Conservation (phyloP, 148 eudicot species). For the Diospyros kaki region DNA sequence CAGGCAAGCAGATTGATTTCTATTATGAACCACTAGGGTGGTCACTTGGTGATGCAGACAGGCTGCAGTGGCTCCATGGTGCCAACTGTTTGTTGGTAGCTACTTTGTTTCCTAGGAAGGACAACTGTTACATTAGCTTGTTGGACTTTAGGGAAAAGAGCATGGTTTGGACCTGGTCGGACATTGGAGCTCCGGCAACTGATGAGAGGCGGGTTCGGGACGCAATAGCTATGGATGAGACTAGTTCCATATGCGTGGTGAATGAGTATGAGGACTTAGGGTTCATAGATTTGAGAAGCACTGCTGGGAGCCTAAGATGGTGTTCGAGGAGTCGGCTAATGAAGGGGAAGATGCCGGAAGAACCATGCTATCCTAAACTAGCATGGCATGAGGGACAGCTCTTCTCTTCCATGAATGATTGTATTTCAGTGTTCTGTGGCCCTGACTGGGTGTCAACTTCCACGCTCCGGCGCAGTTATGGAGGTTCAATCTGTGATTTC, state of each 20-base stretch:
- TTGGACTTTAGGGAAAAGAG: constrained; percentile 65
- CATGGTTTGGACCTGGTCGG: constrained; percentile 91
- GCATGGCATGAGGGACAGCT: constrained; percentile 69
- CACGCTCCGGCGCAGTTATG: constrained; percentile 51
- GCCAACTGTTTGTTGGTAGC: constrained; percentile 69
- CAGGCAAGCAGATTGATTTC: constrained; percentile 76
- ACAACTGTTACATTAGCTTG: constrained; percentile 78
- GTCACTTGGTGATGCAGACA: constrained; percentile 89
- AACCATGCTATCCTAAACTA: constrained; percentile 83
- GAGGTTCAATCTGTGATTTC: constrained; percentile 89
- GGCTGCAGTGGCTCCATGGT: constrained; percentile 68
- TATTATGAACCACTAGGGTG: constrained; percentile 78
- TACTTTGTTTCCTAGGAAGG: constrained; percentile 76
- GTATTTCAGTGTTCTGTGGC: constrained; percentile 75
- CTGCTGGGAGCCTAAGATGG: constrained; percentile 59
- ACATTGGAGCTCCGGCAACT: constrained; percentile 33
- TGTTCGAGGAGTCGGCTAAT: constrained; percentile 66
- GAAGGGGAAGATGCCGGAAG: constrained; percentile 65
- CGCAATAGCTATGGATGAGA: constrained; percentile 74
- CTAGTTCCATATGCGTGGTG: constrained; percentile 65
- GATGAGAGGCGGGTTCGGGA: constrained; percentile 78
- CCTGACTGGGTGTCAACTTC: constrained; percentile 89
- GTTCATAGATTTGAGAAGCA: constrained; percentile 72
- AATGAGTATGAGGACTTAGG: constrained; percentile 88
- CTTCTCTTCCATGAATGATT: constrained; percentile 78